Evolutionary conservation across 768 basidiomycete species (phyloP).

Genomic region (Amanita pseudoporphyria): DNA sequence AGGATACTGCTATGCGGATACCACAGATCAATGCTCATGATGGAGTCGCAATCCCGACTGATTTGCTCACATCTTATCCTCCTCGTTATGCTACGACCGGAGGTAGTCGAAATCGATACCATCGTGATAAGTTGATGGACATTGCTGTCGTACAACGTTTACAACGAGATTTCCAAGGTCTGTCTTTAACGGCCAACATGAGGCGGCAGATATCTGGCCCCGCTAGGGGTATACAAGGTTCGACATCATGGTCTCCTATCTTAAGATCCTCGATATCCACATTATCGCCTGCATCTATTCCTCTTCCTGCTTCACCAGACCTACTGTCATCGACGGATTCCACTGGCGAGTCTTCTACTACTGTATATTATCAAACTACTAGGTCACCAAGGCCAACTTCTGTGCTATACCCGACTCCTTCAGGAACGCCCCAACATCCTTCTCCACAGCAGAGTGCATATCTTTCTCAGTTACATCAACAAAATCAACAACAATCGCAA

Average conservation of each 20-base stretch:
- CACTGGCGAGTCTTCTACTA: conserved; percentile 18
- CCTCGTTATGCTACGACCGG: neutral
- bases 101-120: neutral
- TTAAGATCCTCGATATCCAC: conserved; percentile 27
- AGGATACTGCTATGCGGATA: conserved; percentile 19
- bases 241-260: conserved; percentile 21
- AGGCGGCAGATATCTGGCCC: conserved; percentile 35
- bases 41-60: neutral
- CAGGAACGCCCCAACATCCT: conserved; percentile 23
- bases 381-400: conserved; percentile 34
- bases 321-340: conserved; percentile 19
- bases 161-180: neutral
- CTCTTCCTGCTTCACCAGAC: conserved; percentile 42
- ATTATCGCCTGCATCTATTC: conserved; percentile 26
- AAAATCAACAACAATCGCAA: conserved; percentile 10
- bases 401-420: conserved; percentile 32
- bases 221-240: conserved; percentile 17
- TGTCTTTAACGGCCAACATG: conserved; percentile 17
- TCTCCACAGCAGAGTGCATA: conserved; percentile 21
- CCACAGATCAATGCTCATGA: conserved; percentile 22
- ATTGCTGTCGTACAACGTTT: neutral
- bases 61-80: neutral
- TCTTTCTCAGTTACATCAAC: conserved; percentile 25
- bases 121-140: conserved; percentile 25
- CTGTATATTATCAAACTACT: conserved; percentile 64